Evolutionary conservation across 2,329 filamentous ascomycete species (phyloP).

Genomic region (Penicillium expansum): DNA sequence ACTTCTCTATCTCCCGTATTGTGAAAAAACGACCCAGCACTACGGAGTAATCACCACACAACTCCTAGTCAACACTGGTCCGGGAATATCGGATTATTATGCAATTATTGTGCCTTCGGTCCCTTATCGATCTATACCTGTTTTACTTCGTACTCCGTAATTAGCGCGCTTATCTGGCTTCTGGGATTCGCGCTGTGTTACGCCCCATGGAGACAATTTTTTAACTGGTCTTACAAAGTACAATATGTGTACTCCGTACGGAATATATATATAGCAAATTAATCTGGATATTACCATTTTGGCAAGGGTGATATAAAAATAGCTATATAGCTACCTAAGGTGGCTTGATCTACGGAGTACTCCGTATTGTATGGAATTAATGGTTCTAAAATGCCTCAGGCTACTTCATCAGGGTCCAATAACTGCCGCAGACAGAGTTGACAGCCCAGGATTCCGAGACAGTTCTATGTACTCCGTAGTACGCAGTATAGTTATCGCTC

Average conservation of each 20-base stretch:
- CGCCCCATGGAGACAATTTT: neutral
- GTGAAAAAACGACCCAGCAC: neutral
- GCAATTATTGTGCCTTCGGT: neutral
- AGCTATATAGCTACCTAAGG: neutral
- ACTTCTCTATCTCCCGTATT: neutral
- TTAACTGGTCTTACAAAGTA: neutral
- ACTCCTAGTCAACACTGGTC: neutral
- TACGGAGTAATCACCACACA: neutral
- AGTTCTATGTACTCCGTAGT: neutral
- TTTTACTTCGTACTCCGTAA: too few species aligned
- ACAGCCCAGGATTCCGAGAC: neutral
- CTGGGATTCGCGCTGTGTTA: neutral
- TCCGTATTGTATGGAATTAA: conserved; percentile 13
- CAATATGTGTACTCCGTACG: too few species aligned
- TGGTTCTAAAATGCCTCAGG: conserved; percentile 1
- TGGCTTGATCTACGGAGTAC: conserved; percentile 11
- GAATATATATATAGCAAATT: neutral
- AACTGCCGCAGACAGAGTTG: neutral
- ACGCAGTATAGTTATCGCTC: neutral
- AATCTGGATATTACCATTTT: neutral
- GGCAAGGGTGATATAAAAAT: neutral
- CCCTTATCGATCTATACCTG: neutral
- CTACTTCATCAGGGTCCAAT: conserved; percentile 11
- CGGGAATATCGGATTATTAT: neutral
- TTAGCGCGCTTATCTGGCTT: neutral